phyloP scores from a whole-genome alignment of 257 asterid genomes.

The Fraxinus excelsior region DNA sequence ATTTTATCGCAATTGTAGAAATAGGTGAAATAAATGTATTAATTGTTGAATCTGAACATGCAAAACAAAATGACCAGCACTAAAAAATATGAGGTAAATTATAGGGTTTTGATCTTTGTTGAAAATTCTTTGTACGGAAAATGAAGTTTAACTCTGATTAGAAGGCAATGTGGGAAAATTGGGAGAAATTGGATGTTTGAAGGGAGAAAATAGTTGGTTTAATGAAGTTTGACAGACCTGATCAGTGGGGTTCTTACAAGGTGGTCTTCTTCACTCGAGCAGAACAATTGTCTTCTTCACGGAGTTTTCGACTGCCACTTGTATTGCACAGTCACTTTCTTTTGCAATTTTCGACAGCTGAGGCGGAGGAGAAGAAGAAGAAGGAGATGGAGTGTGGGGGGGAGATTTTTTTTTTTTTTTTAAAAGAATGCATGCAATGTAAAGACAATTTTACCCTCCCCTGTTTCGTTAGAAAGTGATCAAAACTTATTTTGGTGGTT shows the following conservation, averaged over 20 bases:
- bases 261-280: no score
- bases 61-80: not conserved
- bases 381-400: no score
- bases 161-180: not conserved
- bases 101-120: slow-evolving; percentile 9
- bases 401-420: no score
- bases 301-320: no score
- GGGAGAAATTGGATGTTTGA: slow-evolving; percentile 10
- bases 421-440: no score
- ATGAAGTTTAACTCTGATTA: not conserved
- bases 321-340: no score
- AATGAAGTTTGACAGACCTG: not conserved
- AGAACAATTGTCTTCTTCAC: no score
- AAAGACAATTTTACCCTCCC: no score
- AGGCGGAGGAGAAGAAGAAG: no score
- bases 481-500: no score
- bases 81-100: not conserved
- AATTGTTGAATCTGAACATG: not conserved
- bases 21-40: not conserved
- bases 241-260: slow-evolving; percentile 1
- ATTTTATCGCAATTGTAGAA: not conserved
- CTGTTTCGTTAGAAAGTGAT: no score
- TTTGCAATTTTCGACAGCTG: no score
- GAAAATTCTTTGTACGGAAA: not conserved
- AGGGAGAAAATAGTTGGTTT: slow-evolving; percentile 14